phyloP scores from a whole-genome alignment of 768 basidiomycete genomes.

The Termitomyces eurrhizus region DNA sequence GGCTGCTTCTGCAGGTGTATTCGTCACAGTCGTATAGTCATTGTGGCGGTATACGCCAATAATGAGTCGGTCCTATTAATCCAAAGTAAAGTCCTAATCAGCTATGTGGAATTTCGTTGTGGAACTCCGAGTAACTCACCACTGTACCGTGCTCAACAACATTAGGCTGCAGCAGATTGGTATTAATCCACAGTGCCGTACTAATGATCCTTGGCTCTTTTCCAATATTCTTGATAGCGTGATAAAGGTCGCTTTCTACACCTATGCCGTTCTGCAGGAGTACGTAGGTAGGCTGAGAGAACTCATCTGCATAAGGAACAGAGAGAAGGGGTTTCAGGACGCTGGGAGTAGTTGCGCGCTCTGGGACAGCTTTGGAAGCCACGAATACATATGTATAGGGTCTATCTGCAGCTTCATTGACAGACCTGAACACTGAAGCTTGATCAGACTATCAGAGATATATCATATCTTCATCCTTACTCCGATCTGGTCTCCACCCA shows the following conservation, averaged over 20 bases:
- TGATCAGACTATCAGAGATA: not conserved
- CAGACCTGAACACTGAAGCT: slow-evolving; percentile 49
- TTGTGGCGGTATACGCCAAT: slow-evolving; percentile 54
- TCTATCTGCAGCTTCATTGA: slow-evolving; percentile 56
- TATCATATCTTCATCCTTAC: slow-evolving; percentile 32
- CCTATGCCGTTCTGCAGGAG: slow-evolving; percentile 71
- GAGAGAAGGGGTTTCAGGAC: slow-evolving; percentile 56
- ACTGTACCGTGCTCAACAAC: slow-evolving; percentile 48
- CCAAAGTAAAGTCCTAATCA: not conserved
- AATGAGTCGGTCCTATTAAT: slow-evolving; percentile 41
- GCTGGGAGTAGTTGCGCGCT: slow-evolving; percentile 50
- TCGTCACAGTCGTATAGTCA: slow-evolving; percentile 34
- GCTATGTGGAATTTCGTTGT: not conserved
- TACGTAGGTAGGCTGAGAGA: slow-evolving; percentile 55
- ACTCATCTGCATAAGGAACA: slow-evolving; percentile 37
- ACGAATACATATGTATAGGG: slow-evolving; percentile 64
- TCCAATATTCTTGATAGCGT: slow-evolving; percentile 39
- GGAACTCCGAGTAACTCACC: slow-evolving; percentile 29
- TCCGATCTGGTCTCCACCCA: slow-evolving; percentile 61
- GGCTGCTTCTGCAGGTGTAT: slow-evolving; percentile 37
- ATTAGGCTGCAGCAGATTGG: slow-evolving; percentile 44
- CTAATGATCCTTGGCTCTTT: slow-evolving; percentile 50
- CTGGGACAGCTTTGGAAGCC: slow-evolving; percentile 70
- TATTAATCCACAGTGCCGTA: slow-evolving; percentile 50
- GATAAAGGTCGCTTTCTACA: slow-evolving; percentile 64